Conservation (phyloP, 2,329 filamentous ascomycete species). For the Aspergillus uvarum region DNA sequence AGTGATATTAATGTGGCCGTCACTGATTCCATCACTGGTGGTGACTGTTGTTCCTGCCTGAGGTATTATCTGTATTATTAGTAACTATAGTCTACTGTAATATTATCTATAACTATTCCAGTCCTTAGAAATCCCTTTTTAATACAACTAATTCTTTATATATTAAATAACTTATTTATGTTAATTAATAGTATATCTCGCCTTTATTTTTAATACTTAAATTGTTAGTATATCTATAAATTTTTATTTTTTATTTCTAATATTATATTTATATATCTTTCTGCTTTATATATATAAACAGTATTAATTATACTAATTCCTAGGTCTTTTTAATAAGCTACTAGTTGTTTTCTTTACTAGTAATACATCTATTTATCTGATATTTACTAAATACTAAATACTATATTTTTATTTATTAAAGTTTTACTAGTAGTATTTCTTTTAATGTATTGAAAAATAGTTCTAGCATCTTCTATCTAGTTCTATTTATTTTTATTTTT, state of each 20-base stretch:
- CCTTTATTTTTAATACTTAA: background rate
- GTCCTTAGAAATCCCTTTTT: too few relatives aligned
- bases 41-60: too few relatives aligned
- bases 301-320: background rate
- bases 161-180: too few relatives aligned
- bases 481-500: background rate
- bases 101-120: too few relatives aligned
- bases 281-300: background rate
- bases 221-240: background rate
- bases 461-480: background rate
- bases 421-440: background rate
- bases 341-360: background rate
- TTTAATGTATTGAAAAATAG: background rate
- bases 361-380: too few relatives aligned
- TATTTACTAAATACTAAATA: too few relatives aligned
- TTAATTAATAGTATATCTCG: background rate
- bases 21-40: too few relatives aligned
- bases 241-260: background rate
- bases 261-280: background rate
- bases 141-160: too few relatives aligned
- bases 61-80: too few relatives aligned
- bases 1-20: too few relatives aligned
- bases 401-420: background rate
- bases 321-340: background rate
- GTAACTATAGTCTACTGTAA: too few relatives aligned